These are phyloP conservation scores for Tolypocladium sp. DNA, from an alignment of 2,329 filamentous ascomycete species.

Conservation along the genomic window DNA sequence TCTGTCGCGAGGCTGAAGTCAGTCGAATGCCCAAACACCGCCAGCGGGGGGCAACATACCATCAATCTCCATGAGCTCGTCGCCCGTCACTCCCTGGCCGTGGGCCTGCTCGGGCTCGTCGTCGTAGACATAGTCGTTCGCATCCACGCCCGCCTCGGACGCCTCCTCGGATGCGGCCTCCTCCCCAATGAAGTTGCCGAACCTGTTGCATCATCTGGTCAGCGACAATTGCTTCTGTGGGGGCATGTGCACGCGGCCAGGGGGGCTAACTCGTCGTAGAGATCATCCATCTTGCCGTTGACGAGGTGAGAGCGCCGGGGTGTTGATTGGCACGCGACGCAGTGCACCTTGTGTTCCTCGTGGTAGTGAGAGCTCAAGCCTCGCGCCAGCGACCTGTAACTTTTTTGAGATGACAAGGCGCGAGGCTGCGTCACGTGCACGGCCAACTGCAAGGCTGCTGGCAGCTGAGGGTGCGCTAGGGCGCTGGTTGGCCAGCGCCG, in stretches of 20 bases:
- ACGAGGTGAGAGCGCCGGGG: slow-evolving; percentile 3
- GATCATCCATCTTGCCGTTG: slow-evolving; percentile 66
- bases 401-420: slow-evolving; percentile 8
- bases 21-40: not conserved
- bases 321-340: slow-evolving; percentile 12
- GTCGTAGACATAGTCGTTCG: slow-evolving; percentile 72
- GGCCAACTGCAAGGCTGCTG: not conserved
- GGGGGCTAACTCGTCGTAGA: slow-evolving; percentile 77
- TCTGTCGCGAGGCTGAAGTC: slow-evolving; percentile 30
- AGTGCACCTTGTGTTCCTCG: slow-evolving; percentile 6
- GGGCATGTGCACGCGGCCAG: not conserved
- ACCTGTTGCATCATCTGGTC: slow-evolving; percentile 41
- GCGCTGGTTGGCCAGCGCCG: not conserved
- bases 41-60: slow-evolving; percentile 34
- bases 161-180: slow-evolving; percentile 78
- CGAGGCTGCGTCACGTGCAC: not conserved
- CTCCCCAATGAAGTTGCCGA: slow-evolving; percentile 97
- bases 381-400: slow-evolving; percentile 3
- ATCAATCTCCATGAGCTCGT: slow-evolving; percentile 92
- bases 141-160: slow-evolving; percentile 66
- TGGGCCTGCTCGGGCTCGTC: slow-evolving; percentile 60
- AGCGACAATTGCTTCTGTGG: not conserved
- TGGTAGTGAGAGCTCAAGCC: not conserved
- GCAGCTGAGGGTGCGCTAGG: not conserved
- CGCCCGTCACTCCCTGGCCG: slow-evolving; percentile 42